A percentile compares a stretch with the other conserved stretches of the same genome.
These are phyloP conservation scores for Mycena epipterygia DNA, from an alignment of 768 basidiomycete genomes.

Conservation along the genomic window DNA sequence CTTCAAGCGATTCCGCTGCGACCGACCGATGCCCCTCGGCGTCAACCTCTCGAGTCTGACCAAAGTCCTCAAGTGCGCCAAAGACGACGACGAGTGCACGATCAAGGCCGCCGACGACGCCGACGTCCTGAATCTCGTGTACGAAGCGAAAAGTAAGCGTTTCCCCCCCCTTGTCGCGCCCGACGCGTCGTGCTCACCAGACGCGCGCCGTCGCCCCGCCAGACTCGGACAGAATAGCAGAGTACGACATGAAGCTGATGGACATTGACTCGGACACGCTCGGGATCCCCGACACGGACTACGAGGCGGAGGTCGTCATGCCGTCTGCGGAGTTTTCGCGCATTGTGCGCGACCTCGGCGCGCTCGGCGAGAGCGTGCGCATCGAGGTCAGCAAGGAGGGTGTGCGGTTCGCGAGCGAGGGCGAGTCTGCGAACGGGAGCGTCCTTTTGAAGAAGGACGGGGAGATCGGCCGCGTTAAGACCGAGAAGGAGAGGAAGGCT, in stretches of 20 bases:
- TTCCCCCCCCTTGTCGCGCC: background rate
- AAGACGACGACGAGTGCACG: slow-evolving; percentile 93
- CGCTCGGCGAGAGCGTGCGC: slow-evolving; percentile 93
- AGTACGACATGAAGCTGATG: slow-evolving; percentile 99
- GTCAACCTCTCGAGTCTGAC: slow-evolving; percentile 90
- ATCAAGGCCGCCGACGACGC: slow-evolving; percentile 93
- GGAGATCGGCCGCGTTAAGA: slow-evolving; percentile 59
- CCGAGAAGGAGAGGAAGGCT: slow-evolving; percentile 53
- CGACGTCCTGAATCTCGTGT: slow-evolving; percentile 89
- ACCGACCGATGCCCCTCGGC: slow-evolving; percentile 93
- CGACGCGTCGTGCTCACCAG: slow-evolving; percentile 10
- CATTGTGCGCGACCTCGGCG: slow-evolving; percentile 92
- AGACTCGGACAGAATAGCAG: slow-evolving; percentile 95
- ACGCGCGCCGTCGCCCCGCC: slow-evolving; percentile 10
- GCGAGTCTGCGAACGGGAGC: slow-evolving; percentile 93
- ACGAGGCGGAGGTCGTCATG: slow-evolving; percentile 94
- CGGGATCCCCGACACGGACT: slow-evolving; percentile 96
- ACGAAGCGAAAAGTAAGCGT: slow-evolving; percentile 88
- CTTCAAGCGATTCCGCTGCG: slow-evolving; percentile 93
- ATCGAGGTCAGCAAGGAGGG: slow-evolving; percentile 98
- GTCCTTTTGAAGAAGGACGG: slow-evolving; percentile 87
- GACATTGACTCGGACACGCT: slow-evolving; percentile 97
- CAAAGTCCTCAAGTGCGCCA: slow-evolving; percentile 97
- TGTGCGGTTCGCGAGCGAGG: slow-evolving; percentile 91
- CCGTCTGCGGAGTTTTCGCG: slow-evolving; percentile 88